These are phyloP conservation scores for Myxozyma lipomycoides DNA, from an alignment of 805 yeast genomes.

Conservation along the genomic window DNA sequence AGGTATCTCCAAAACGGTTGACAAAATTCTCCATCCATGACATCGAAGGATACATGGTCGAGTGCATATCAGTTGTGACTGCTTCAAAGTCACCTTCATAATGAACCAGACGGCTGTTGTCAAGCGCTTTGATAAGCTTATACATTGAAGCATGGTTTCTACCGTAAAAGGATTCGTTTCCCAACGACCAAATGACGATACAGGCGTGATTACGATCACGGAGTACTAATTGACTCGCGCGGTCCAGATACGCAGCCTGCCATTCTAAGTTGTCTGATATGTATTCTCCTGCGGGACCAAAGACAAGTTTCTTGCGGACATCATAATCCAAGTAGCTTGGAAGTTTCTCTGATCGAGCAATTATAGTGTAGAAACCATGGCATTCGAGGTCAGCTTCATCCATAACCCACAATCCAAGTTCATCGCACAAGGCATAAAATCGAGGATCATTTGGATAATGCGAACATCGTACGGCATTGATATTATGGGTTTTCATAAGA, in stretches of 20 bases:
- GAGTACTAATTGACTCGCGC: constrained; percentile 35
- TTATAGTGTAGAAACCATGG: constrained; percentile 35
- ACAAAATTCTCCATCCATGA: constrained; percentile 30
- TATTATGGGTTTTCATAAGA: constrained; percentile 38
- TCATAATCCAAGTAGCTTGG: constrained; percentile 9
- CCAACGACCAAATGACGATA: constrained; percentile 40
- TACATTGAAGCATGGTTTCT: constrained; percentile 36
- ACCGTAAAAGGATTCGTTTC: constrained; percentile 40
- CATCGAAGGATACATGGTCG: constrained; percentile 36
- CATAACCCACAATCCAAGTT: constrained; percentile 37
- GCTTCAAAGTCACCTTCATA: constrained; percentile 36
- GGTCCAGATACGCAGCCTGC: constrained; percentile 37
- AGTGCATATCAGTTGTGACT: constrained; percentile 34
- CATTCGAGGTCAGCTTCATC: constrained; percentile 41
- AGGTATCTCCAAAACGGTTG: not conserved
- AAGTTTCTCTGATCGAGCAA: not conserved
- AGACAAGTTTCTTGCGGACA: constrained; percentile 9
- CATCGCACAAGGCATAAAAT: constrained; percentile 35
- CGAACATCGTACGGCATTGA: constrained; percentile 39
- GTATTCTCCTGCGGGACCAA: constrained; percentile 28
- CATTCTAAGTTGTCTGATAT: constrained; percentile 37
- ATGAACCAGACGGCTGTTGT: constrained; percentile 36
- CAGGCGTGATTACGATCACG: constrained; percentile 39
- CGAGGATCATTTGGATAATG: constrained; percentile 40
- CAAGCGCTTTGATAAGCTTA: constrained; percentile 31